Conservation (phyloP, 2,329 filamentous ascomycete genomes). For the Exserohilum rostratum region DNA sequence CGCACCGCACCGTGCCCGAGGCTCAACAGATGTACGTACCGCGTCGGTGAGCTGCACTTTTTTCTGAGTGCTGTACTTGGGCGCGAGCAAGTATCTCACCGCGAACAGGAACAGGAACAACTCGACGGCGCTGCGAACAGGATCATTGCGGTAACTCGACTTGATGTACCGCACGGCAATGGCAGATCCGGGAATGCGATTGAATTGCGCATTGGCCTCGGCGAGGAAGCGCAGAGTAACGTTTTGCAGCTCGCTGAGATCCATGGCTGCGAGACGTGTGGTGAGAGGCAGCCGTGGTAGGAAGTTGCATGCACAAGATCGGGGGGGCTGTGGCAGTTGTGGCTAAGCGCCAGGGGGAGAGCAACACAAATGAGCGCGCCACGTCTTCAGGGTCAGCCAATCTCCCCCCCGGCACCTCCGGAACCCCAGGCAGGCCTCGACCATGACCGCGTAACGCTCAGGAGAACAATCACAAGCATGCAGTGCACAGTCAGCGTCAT, state of each 20-base stretch:
- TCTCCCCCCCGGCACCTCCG: neutral
- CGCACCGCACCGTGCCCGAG: neutral
- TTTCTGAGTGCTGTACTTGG: conserved; percentile 89
- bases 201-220: conserved; percentile 70
- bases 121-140: conserved; percentile 90
- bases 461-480: neutral
- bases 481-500: neutral
- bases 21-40: conserved; percentile 47
- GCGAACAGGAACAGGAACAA: conserved; percentile 94
- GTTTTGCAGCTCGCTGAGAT: conserved; percentile 61
- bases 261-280: conserved; percentile 52
- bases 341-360: conserved; percentile 23
- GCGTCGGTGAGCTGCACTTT: conserved; percentile 88
- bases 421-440: neutral
- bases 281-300: neutral
- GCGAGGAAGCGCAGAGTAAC: conserved; percentile 61
- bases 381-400: conserved; percentile 8
- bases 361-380: conserved; percentile 5
- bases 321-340: conserved; percentile 19
- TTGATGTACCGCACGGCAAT: conserved; percentile 95
- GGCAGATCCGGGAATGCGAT: conserved; percentile 89
- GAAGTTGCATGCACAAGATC: conserved; percentile 11
- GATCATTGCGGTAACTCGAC: conserved; percentile 97
- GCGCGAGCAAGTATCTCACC: conserved; percentile 87
- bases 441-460: neutral